These are phyloP conservation scores for Diaporthe citrichinensis DNA, from an alignment of 2,329 filamentous ascomycete genomes.

Conservation along the genomic window DNA sequence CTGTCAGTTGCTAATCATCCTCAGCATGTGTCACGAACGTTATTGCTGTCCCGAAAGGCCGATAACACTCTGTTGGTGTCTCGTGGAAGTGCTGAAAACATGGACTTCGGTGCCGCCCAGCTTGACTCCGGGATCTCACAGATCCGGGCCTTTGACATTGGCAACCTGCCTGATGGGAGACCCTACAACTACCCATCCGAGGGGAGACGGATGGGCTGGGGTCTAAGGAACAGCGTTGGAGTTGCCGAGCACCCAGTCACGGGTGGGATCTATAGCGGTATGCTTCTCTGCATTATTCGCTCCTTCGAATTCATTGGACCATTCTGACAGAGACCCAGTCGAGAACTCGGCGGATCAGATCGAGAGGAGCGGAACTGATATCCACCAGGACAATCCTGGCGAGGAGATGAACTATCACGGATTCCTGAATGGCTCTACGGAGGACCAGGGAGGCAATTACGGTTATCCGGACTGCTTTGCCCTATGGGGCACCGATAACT, in stretches of 20 bases:
- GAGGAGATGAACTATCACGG: constrained; percentile 82
- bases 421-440: constrained; percentile 57
- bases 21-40: constrained; percentile 74
- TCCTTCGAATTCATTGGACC: no score
- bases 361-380: constrained; percentile 64
- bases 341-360: constrained; percentile 78
- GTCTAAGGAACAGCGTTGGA: constrained; percentile 78
- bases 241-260: constrained; percentile 69
- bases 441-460: constrained; percentile 67
- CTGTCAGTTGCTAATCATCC: background rate
- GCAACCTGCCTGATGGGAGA: constrained; percentile 47
- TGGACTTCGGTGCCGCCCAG: constrained; percentile 68
- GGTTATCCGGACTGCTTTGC: constrained; percentile 81
- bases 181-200: constrained; percentile 64
- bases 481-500: constrained; percentile 69
- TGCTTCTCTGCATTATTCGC: no score
- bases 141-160: constrained; percentile 71
- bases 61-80: constrained; percentile 74
- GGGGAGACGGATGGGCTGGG: constrained; percentile 70
- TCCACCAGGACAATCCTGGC: constrained; percentile 77
- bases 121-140: constrained; percentile 73
- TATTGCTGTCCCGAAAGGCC: constrained; percentile 70
- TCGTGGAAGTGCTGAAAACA: constrained; percentile 74
- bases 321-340: constrained; percentile 53
- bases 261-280: constrained; percentile 61